A percentile compares a stretch with the other conserved stretches of the same genome.
Evolutionary conservation across 768 basidiomycete species (phyloP).

Genomic region (Naganishia antarctica): DNA sequence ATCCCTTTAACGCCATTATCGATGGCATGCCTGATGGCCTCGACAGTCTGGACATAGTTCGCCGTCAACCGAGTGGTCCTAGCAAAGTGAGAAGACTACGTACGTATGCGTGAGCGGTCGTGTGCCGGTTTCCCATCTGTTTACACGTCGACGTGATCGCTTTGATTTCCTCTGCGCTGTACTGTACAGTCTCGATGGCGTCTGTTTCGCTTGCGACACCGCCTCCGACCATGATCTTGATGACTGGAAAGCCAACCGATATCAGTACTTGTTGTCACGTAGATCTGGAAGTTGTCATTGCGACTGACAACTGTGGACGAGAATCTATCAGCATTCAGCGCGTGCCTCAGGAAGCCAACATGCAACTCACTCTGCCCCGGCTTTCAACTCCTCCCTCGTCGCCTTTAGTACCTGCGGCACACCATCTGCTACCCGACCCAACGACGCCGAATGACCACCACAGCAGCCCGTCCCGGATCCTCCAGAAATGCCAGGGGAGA

Average conservation of each 20-base stretch:
- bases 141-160: slow-evolving; percentile 52
- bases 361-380: slow-evolving; percentile 50
- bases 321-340: neutral
- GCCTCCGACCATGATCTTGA: slow-evolving; percentile 50
- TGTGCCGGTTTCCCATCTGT: slow-evolving; percentile 51
- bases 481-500: slow-evolving; percentile 33
- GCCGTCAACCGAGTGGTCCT: too few species aligned
- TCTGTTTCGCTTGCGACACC: slow-evolving; percentile 54
- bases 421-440: slow-evolving; percentile 51
- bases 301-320: slow-evolving; percentile 5
- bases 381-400: slow-evolving; percentile 50
- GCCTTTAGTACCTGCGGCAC: slow-evolving; percentile 52
- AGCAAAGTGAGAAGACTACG: slow-evolving; percentile 38
- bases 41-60: slow-evolving; percentile 53
- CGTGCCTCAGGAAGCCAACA: slow-evolving; percentile 24
- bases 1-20: slow-evolving; percentile 54
- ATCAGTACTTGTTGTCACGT: neutral
- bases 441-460: slow-evolving; percentile 43
- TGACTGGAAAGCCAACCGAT: neutral
- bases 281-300: neutral
- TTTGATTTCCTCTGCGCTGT: slow-evolving; percentile 52
- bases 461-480: slow-evolving; percentile 45
- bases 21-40: slow-evolving; percentile 53
- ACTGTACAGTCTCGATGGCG: slow-evolving; percentile 53
- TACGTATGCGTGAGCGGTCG: slow-evolving; percentile 48